These are phyloP conservation scores for Euclidium syriacum DNA, from an alignment of 345 rosid species.

Conservation along the genomic window DNA sequence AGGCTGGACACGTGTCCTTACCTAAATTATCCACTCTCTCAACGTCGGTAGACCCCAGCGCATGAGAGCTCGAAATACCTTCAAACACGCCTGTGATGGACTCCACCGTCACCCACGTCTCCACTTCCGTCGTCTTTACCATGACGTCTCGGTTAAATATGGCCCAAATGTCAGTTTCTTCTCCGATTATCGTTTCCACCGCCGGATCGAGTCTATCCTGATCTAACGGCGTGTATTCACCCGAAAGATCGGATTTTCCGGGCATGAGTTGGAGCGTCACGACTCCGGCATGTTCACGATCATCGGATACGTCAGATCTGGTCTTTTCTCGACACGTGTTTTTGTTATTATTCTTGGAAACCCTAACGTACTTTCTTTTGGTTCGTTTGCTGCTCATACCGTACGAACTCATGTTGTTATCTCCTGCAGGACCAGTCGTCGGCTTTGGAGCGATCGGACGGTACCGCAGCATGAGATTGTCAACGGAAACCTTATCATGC, in stretches of 20 bases:
- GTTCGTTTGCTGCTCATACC: constrained; percentile 32
- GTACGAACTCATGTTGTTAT: constrained; percentile 27
- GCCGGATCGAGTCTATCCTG: constrained; percentile 19
- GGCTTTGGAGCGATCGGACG: constrained; percentile 77
- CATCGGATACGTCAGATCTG: constrained; percentile 26
- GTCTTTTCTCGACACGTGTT: constrained; percentile 27
- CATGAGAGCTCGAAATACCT: constrained; percentile 25
- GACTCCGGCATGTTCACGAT: constrained; percentile 2
- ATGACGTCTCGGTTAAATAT: constrained; percentile 18
- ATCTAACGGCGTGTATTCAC: constrained; percentile 10
- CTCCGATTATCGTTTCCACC: constrained; percentile 10
- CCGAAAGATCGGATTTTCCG: constrained; percentile 28
- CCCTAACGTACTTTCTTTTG: constrained; percentile 81
- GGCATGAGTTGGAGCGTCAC: constrained; percentile 64
- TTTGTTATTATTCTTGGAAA: constrained; percentile 39
- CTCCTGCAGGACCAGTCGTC: constrained; percentile 19
- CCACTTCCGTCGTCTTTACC: constrained; percentile 26
- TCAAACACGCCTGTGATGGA: constrained; percentile 25
- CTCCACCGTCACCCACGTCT: constrained; percentile 51
- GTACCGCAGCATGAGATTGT: constrained; percentile 64
- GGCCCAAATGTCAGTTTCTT: constrained; percentile 11
- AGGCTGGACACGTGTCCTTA: constrained; percentile 47
- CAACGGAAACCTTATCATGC: constrained; percentile 40
- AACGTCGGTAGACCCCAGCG: constrained; percentile 33
- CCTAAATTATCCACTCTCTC: constrained; percentile 33